Percentiles rank a stretch among this genome's conserved stretches.
Evolutionary conservation across 2,329 filamentous ascomycete species (phyloP).

Genomic region (Podosphaera leucotricha): DNA sequence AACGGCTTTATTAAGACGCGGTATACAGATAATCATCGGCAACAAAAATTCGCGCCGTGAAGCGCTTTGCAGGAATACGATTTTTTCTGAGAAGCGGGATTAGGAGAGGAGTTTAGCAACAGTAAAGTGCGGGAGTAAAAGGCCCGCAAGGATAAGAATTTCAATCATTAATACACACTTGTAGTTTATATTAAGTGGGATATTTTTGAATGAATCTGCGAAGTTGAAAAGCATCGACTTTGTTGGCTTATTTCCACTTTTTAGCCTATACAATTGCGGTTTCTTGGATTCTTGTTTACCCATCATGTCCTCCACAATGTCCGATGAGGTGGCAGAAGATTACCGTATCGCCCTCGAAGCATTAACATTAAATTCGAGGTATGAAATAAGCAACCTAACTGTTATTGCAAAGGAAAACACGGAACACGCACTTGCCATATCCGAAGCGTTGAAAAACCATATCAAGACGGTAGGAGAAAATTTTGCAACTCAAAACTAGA

Average conservation of each 20-base stretch:
- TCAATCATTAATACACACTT: slow-evolving; percentile 17
- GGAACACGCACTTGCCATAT: slow-evolving; percentile 82
- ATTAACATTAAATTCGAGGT: slow-evolving; percentile 70
- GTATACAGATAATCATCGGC: neutral
- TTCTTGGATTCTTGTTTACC: slow-evolving; percentile 13
- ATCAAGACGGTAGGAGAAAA: slow-evolving; percentile 66
- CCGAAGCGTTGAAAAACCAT: slow-evolving; percentile 71
- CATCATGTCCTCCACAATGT: slow-evolving; percentile 38
- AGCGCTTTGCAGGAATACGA: neutral
- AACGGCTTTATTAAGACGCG: neutral
- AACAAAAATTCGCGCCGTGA: neutral
- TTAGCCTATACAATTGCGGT: neutral
- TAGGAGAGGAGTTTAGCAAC: too few relatives aligned
- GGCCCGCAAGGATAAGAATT: slow-evolving; percentile 10
- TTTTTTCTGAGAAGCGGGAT: slow-evolving; percentile 3
- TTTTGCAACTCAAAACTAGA: slow-evolving; percentile 9
- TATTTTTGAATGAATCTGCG: slow-evolving; percentile 17
- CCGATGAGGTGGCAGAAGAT: slow-evolving; percentile 76
- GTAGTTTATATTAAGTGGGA: slow-evolving; percentile 17
- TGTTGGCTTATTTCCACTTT: neutral
- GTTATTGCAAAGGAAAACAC: slow-evolving; percentile 96
- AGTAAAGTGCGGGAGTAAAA: slow-evolving; percentile 7
- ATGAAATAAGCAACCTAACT: slow-evolving; percentile 92
- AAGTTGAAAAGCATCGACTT: slow-evolving; percentile 11
- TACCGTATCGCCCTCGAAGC: slow-evolving; percentile 87